Base-by-base conservation (phyloP, 2,329 filamentous ascomycete species). In the Colletotrichum kahawae region DNA sequence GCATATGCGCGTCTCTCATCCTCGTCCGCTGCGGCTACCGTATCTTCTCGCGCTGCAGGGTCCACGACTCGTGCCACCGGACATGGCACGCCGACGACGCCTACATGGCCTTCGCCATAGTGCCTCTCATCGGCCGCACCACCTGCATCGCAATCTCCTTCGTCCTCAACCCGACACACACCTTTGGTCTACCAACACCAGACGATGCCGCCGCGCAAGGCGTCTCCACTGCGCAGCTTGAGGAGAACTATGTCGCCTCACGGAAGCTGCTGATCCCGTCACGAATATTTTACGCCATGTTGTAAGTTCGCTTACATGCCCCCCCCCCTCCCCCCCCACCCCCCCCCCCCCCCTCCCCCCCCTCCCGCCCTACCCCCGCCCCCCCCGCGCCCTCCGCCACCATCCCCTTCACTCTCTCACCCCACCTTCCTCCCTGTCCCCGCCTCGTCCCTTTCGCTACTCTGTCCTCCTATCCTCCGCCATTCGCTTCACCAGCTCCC, bases 11-110 rank as follows among this genome's bases (percentile, higher is more conserved):
- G 27, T 43, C 73, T 10, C 80, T 82, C 66, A 82, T 82, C 54
- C 38, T 82, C 67, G 74, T 77, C 29, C 81, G 81, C 62, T 80
- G 80, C 60, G 34, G 76, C 33, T 82, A 82, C 71, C 81, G 81
- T 21, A 24, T 81, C 10, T 21, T 82, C 3, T 79, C 74, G 66
- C 80, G 79, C 21, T 82, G 81, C 70, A 76, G 77, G 24, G 70
- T 78, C 12, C 81, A 82, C 75, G 64, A 59, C 13, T 77, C 78
- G 29, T 82, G 81, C 72, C 81, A 82, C 65, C 80, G 81, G 1
- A 78, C 66, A 21, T 82, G 81, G 81, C 81, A 80, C 74, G 77
- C 77, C 76, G 81, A 82, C 74, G 81, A 82, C 63, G 78, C 80
- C 36, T 82, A 82, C 77, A 82, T 82, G 80, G 80, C 80, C 18